Evolutionary conservation across 2,329 filamentous ascomycete genomes (phyloP).

Genomic region (Leptodontidium sp.): DNA sequence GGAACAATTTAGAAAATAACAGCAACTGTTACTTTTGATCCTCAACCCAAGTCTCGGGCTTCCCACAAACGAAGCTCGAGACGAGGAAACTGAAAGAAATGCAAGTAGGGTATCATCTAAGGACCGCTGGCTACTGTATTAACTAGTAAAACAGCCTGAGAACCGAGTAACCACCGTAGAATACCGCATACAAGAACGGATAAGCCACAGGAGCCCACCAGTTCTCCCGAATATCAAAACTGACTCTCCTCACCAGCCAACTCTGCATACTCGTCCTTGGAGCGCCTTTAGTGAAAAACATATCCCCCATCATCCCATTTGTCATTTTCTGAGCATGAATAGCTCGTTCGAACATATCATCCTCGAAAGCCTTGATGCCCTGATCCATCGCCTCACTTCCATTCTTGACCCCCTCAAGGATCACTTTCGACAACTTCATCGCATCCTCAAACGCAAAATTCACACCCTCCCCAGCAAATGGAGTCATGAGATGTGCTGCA

Average conservation of each 20-base stretch:
- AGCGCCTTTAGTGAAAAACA: constrained; percentile 30
- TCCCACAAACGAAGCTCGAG: too few species aligned
- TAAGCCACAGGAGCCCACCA: constrained; percentile 15
- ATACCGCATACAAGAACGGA: constrained; percentile 6
- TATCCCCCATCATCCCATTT: constrained; percentile 23
- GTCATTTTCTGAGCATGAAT: constrained; percentile 23
- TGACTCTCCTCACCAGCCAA: constrained; percentile 25
- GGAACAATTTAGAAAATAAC: too few species aligned
- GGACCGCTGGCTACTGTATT: neutral
- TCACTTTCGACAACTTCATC: constrained; percentile 52
- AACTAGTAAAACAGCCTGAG: constrained; percentile 9
- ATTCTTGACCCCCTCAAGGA: constrained; percentile 33
- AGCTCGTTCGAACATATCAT: constrained; percentile 42
- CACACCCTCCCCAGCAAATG: constrained; percentile 54
- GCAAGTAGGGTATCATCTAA: neutral
- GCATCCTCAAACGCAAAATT: constrained; percentile 51
- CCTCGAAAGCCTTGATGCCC: constrained; percentile 24
- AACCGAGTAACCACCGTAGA: constrained; percentile 6
- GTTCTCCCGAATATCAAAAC: constrained; percentile 17
- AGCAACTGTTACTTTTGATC: too few species aligned
- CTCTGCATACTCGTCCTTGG: constrained; percentile 28
- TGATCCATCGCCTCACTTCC: constrained; percentile 2
- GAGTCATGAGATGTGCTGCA: constrained; percentile 57
- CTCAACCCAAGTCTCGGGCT: too few species aligned
- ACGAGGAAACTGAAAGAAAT: too few species aligned